A percentile compares a stretch with the other conserved stretches of the same genome.
phyloP scores from a whole-genome alignment of 2,329 filamentous ascomycete genomes.

The Daldinia sp. region DNA sequence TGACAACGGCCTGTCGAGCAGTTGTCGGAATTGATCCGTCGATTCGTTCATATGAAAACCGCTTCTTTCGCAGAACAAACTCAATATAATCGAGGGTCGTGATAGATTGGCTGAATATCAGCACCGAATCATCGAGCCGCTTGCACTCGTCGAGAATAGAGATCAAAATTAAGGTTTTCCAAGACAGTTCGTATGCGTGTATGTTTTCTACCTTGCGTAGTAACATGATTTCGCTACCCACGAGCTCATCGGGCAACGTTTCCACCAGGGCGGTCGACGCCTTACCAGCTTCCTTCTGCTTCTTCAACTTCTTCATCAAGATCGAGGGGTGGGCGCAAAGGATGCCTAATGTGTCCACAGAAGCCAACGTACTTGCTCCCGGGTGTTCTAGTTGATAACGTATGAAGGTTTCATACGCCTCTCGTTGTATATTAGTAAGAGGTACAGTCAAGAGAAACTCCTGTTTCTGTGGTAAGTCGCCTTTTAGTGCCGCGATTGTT shows the following conservation, averaged over 20 bases:
- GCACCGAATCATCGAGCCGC: constrained; percentile 71
- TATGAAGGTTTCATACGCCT: constrained; percentile 65
- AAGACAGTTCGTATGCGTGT: constrained; percentile 63
- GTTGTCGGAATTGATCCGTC: constrained; percentile 69
- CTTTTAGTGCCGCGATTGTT: constrained; percentile 70
- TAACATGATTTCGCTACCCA: constrained; percentile 47
- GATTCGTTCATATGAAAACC: constrained; percentile 64
- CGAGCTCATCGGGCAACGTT: constrained; percentile 44
- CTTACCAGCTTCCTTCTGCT: constrained; percentile 27
- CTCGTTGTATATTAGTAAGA: constrained; percentile 70
- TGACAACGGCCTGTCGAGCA: constrained; percentile 69
- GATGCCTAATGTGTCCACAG: constrained; percentile 52
- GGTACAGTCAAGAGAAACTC: constrained; percentile 84
- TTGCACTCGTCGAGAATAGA: constrained; percentile 74
- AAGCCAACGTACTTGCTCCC: constrained; percentile 47
- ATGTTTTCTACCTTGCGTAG: constrained; percentile 51
- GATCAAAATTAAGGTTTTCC: constrained; percentile 73
- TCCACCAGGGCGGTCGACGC: constrained; percentile 1
- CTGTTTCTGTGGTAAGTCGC: constrained; percentile 75
- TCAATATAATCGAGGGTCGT: constrained; percentile 75
- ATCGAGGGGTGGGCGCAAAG: constrained; percentile 63
- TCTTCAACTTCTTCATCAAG: constrained; percentile 51
- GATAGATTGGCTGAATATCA: constrained; percentile 82
- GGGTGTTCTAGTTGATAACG: constrained; percentile 25
- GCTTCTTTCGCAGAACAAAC: constrained; percentile 58